These are phyloP conservation scores for Colletotrichum sp. DNA, from an alignment of 2,329 filamentous ascomycete species.

Conservation along the genomic window DNA sequence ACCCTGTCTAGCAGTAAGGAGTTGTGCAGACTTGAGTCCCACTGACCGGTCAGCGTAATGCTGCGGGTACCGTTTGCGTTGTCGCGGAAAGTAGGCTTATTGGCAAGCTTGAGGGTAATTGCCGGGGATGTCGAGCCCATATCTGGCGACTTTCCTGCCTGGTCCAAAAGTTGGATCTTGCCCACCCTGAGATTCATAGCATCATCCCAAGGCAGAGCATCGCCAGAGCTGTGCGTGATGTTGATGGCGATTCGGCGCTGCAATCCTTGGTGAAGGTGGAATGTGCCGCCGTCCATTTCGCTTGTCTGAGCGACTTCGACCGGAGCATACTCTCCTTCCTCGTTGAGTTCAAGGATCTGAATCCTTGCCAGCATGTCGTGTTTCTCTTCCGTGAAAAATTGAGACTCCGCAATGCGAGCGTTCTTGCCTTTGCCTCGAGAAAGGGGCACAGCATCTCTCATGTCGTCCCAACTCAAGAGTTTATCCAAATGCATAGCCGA, in stretches of 20 bases:
- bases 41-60: constrained; percentile 87
- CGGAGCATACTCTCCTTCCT: constrained; percentile 88
- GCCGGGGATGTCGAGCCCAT: constrained; percentile 75
- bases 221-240: constrained; percentile 89
- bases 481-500: constrained; percentile 96
- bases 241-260: constrained; percentile 88
- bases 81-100: constrained; percentile 78
- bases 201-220: constrained; percentile 87
- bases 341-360: constrained; percentile 90
- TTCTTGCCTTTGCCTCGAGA: constrained; percentile 61
- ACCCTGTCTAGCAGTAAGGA: constrained; percentile 93
- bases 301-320: constrained; percentile 90
- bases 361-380: constrained; percentile 90
- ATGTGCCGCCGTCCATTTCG: constrained; percentile 86
- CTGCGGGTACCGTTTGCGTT: constrained; percentile 91
- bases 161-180: constrained; percentile 82
- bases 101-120: constrained; percentile 77
- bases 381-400: constrained; percentile 92
- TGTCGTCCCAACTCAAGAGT: constrained; percentile 97
- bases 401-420: constrained; percentile 80
- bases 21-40: constrained; percentile 93
- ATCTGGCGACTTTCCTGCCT: constrained; percentile 83
- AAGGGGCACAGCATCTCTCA: constrained; percentile 78
- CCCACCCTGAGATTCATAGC: constrained; percentile 80
- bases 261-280: constrained; percentile 93